phyloP scores from a whole-genome alignment of 306 rosid genomes.

The Aeschynomene evenia region DNA sequence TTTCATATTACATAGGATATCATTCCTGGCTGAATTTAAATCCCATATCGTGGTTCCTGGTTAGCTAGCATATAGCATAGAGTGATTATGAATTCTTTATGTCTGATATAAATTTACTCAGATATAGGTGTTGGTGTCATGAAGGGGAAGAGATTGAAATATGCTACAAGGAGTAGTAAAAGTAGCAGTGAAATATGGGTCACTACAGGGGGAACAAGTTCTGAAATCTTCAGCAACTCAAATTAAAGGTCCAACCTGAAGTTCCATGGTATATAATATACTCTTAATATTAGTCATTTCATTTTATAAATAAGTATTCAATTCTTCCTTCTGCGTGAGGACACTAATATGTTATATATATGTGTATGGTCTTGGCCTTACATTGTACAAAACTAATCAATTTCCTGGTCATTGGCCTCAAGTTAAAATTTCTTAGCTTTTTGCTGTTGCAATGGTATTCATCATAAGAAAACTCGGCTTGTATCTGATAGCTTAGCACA shows the following conservation, averaged over 20 bases:
- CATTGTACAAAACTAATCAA: no score
- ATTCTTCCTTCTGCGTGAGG: no score
- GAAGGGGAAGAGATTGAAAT: neutral
- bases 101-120: neutral
- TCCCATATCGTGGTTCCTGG: neutral
- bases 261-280: constrained; percentile 68
- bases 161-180: neutral
- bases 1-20: neutral
- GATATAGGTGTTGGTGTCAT: neutral
- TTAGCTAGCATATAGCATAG: neutral
- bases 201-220: neutral
- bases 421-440: no score
- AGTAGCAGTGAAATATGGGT: neutral
- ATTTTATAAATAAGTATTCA: no score
- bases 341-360: no score
- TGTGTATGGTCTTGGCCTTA: no score
- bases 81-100: neutral
- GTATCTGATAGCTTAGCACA: no score
- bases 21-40: neutral
- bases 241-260: constrained; percentile 75
- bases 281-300: neutral
- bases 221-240: constrained; percentile 73
- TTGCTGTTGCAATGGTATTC: no score
- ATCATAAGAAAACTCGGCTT: no score
- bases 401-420: no score